Evolutionary conservation across 1,284 basidiomycete species (phyloP), one percentile per base, ranked within the genome.

Genomic region (Irpex rosettiformis): DNA sequence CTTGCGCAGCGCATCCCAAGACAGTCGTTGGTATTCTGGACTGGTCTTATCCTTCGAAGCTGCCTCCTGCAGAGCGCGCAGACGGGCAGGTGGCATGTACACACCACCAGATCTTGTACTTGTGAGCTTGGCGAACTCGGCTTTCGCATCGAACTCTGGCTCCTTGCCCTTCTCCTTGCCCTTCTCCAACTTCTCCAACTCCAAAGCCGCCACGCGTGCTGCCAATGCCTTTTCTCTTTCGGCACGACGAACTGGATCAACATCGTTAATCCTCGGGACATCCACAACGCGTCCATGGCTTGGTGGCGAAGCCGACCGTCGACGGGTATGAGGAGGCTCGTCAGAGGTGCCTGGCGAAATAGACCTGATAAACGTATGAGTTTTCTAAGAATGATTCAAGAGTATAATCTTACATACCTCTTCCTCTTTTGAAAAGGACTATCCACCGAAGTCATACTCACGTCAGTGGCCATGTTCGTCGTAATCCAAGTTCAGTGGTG

Each of bases 1-100:
- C 77, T 99, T 99, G 70, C 96, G 88, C 61, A 99, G 79, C 1
- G 97, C 96, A 70, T 99, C 97, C 97, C 96, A 99, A 25, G 93
- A 93, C 65, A 99, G 78, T 18, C 96, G 83, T 75, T 99, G 97
- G 73, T 92, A 98, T 76, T 98, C 96, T n/a, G 89, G 70, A 64
- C 93, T 92, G 54, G 81, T 80, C 73, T 96, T 95, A 79, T 98
- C 94, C 61, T 84, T 80, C 10, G 84, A 76, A 8, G 90, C 93
- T 53, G 94, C 93, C 24, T 87, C 92, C 73, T 97, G 94, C 73
- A 99, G 80, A 0, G 96, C 96, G 54, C 93, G 85, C 49, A 99
- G 78, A 28, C 93, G 86, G 27, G 95, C 95, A 6, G 97, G 97
- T 1, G 96, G 96, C 67, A 99, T 89, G 71, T 99, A 99, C 8